Conservation (phyloP, 495 filamentous ascomycete species). For the Hypoxylon cercidicola region DNA sequence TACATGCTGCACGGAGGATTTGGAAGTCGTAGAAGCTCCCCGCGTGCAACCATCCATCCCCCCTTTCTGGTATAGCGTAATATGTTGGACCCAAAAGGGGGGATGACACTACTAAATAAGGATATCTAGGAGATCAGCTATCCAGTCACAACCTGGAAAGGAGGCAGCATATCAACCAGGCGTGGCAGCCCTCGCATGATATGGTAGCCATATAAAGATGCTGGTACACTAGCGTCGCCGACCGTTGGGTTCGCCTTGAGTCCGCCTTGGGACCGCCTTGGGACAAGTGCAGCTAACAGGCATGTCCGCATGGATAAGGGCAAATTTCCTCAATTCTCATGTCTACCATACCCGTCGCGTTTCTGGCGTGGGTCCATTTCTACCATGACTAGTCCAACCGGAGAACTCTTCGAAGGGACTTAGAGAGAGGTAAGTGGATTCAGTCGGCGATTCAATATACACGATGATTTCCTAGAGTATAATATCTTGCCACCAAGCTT, state of each 20-base stretch:
- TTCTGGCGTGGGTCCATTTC: slow-evolving; percentile 25
- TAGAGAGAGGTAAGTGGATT: slow-evolving; percentile 15
- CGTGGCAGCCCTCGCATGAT: slow-evolving; percentile 14
- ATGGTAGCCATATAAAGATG: slow-evolving; percentile 10
- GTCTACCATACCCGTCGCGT: slow-evolving; percentile 19
- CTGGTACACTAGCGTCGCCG: slow-evolving; percentile 36
- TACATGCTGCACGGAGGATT: slow-evolving; percentile 24
- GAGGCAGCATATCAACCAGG: slow-evolving; percentile 16
- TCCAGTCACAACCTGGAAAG: slow-evolving; percentile 17
- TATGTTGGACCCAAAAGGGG: slow-evolving; percentile 22
- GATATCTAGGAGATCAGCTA: slow-evolving; percentile 3
- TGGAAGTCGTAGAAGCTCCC: slow-evolving; percentile 34
- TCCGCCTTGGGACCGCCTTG: slow-evolving; percentile 24
- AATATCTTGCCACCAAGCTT: slow-evolving; percentile 12
- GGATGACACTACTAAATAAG: slow-evolving; percentile 10
- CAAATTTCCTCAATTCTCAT: slow-evolving; percentile 11
- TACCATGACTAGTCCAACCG: slow-evolving; percentile 6
- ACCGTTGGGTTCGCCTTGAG: too few species aligned
- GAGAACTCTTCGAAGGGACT: slow-evolving; percentile 13
- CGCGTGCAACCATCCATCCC: slow-evolving; percentile 23
- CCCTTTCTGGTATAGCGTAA: slow-evolving; percentile 21
- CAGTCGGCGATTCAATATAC: slow-evolving; percentile 29
- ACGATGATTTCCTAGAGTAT: slow-evolving; percentile 34
- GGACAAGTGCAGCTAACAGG: slow-evolving; percentile 14
- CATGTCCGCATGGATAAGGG: slow-evolving; percentile 16